A percentile compares a stretch with the other conserved stretches of the same genome.
These are phyloP conservation scores for Rhizoclosmatium sp. DNA, from an alignment of 192 early-diverging fungal genomes.

Conservation along the genomic window DNA sequence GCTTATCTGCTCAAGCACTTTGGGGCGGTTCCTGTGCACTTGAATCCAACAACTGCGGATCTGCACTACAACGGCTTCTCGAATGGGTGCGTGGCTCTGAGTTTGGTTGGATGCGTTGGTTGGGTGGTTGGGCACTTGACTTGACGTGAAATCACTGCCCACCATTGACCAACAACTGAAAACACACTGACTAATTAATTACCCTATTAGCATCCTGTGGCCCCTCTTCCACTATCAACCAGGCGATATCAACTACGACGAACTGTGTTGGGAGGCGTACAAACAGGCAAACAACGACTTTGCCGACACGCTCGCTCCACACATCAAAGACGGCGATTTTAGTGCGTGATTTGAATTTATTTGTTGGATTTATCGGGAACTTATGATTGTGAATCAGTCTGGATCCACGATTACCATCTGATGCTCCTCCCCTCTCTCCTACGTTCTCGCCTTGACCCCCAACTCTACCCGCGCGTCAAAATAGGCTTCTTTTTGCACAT, in stretches of 20 bases:
- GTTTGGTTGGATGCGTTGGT: neutral
- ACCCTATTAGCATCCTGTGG: conserved; percentile 85
- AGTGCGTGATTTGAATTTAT: too few relatives aligned
- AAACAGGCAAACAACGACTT: conserved; percentile 90
- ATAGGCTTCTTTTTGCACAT: conserved; percentile 99
- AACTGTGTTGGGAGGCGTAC: conserved; percentile 96
- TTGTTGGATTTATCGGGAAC: too few relatives aligned
- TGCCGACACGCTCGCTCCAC: conserved; percentile 84
- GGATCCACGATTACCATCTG: conserved; percentile 92
- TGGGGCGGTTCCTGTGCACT: conserved; percentile 91
- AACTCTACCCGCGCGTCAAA: conserved; percentile 69
- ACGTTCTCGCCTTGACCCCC: conserved; percentile 62
- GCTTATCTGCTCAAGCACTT: conserved; percentile 77
- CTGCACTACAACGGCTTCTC: conserved; percentile 99
- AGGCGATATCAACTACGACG: conserved; percentile 97
- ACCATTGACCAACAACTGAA: neutral
- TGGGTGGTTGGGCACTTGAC: neutral
- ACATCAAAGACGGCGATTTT: conserved; percentile 83
- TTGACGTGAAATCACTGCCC: neutral
- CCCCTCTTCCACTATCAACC: conserved; percentile 99
- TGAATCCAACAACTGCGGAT: conserved; percentile 94
- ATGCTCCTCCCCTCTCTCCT: conserved; percentile 95
- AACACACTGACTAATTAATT: conserved; percentile 67
- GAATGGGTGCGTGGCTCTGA: conserved; percentile 62
- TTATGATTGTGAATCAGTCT: conserved; percentile 23